Evolutionary conservation across 257 asterid species (phyloP).

Genomic region (Jaltomata sinuosa): DNA sequence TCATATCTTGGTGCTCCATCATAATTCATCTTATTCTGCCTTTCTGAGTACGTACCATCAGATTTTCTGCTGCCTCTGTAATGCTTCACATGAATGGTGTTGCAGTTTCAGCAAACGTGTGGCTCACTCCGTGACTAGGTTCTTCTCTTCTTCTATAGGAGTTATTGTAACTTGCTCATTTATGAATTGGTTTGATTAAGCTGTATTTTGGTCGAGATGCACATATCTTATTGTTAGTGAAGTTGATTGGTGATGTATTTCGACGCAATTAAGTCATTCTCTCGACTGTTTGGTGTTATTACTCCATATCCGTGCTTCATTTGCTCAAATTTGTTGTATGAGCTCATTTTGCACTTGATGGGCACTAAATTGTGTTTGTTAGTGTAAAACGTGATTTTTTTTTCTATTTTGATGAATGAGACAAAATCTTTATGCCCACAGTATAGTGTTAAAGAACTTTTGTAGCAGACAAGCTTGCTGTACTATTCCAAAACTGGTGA

Average conservation of each 20-base stretch:
- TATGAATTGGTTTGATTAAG: not conserved
- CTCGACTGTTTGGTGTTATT: not conserved
- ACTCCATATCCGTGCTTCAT: not conserved
- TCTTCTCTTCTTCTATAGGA: not conserved
- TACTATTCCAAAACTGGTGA: constrained; percentile 6
- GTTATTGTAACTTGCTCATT: not conserved
- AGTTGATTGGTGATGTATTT: not conserved
- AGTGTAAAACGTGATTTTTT: not conserved
- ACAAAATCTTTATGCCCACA: constrained; percentile 1
- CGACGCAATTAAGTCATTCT: not conserved
- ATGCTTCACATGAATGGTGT: not conserved
- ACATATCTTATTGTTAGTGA: not conserved
- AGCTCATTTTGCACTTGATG: not conserved
- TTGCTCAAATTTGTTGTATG: not conserved
- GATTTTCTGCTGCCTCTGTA: not conserved
- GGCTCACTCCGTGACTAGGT: not conserved
- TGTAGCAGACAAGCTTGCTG: not conserved
- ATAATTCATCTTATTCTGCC: constrained; percentile 8
- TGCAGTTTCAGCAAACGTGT: not conserved
- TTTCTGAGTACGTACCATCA: not conserved
- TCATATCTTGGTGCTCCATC: constrained; percentile 98
- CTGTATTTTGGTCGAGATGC: not conserved
- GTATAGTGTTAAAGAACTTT: too few relatives aligned
- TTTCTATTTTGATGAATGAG: not conserved
- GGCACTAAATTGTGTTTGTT: not conserved